phyloP scores from a whole-genome alignment of 2,329 filamentous ascomycete genomes.

The Diaporthe amygdali region DNA sequence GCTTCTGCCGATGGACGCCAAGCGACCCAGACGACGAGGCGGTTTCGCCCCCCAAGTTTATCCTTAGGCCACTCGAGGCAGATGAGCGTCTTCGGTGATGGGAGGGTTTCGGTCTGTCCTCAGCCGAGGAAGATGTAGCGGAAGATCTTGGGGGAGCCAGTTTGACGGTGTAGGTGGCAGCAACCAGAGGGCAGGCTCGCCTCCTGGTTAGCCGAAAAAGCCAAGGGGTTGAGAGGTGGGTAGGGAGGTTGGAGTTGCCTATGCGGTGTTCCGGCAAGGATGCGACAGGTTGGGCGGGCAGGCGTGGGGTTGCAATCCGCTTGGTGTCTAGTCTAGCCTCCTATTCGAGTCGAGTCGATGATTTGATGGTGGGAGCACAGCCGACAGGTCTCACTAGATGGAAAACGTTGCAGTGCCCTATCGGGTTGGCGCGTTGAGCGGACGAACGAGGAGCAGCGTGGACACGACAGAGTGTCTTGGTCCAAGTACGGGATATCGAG shows the following conservation, averaged over 20 bases:
- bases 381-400: background rate
- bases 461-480: constrained; percentile 3
- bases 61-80: constrained; percentile 39
- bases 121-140: constrained; percentile 55
- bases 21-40: constrained; percentile 39
- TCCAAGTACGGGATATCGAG: background rate
- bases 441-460: background rate
- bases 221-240: constrained; percentile 1
- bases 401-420: background rate
- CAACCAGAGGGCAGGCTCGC: constrained; percentile 29
- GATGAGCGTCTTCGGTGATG: constrained; percentile 59
- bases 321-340: constrained; percentile 13
- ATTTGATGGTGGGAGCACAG: background rate
- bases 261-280: constrained; percentile 13
- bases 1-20: constrained; percentile 44
- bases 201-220: constrained; percentile 21
- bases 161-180: constrained; percentile 38
- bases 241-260: background rate
- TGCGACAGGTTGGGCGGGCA: constrained; percentile 10
- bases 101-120: constrained; percentile 52
- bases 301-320: constrained; percentile 16
- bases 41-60: constrained; percentile 40
- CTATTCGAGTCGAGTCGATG: constrained; percentile 1
- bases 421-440: background rate
- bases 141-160: constrained; percentile 57